A percentile compares a stretch with the other conserved stretches of the same genome.
phyloP scores from a whole-genome alignment of 2,329 filamentous ascomycete genomes.

The Arachnomyces sp. region DNA sequence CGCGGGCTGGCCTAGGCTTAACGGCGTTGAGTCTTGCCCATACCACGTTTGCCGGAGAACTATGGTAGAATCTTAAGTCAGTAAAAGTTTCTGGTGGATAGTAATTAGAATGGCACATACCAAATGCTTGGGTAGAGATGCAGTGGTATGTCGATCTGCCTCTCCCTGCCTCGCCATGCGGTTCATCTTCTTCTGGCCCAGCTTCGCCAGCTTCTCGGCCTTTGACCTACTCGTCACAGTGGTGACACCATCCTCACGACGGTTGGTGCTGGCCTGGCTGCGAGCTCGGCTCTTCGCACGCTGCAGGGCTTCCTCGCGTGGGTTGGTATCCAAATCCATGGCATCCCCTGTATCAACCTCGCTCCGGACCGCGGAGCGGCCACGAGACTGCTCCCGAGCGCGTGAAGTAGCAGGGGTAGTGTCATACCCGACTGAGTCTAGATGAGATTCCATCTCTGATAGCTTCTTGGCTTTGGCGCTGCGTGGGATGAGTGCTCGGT shows the following conservation, averaged over 20 bases:
- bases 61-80: constrained; percentile 26
- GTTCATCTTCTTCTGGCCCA: constrained; percentile 98
- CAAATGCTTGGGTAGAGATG: constrained; percentile 80
- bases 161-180: constrained; percentile 95
- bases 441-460: constrained; percentile 75
- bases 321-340: constrained; percentile 62
- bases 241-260: constrained; percentile 48
- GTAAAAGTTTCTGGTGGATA: constrained; percentile 19
- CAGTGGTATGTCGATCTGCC: constrained; percentile 80
- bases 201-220: constrained; percentile 77
- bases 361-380: constrained; percentile 59
- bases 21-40: constrained; percentile 65
- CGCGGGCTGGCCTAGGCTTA: constrained; percentile 16
- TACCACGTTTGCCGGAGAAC: constrained; percentile 85
- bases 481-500: constrained; percentile 85
- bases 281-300: constrained; percentile 65
- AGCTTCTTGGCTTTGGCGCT: constrained; percentile 71
- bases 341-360: constrained; percentile 57
- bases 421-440: constrained; percentile 76
- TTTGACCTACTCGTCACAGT: constrained; percentile 60
- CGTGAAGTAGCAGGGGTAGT: constrained; percentile 66
- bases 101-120: constrained; percentile 46
- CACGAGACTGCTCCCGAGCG: constrained; percentile 54
- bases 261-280: constrained; percentile 43
- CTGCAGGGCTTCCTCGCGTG: constrained; percentile 42